phyloP scores from a whole-genome alignment of 2,329 filamentous ascomycete species.

The Aspergillus puulaauensis region DNA sequence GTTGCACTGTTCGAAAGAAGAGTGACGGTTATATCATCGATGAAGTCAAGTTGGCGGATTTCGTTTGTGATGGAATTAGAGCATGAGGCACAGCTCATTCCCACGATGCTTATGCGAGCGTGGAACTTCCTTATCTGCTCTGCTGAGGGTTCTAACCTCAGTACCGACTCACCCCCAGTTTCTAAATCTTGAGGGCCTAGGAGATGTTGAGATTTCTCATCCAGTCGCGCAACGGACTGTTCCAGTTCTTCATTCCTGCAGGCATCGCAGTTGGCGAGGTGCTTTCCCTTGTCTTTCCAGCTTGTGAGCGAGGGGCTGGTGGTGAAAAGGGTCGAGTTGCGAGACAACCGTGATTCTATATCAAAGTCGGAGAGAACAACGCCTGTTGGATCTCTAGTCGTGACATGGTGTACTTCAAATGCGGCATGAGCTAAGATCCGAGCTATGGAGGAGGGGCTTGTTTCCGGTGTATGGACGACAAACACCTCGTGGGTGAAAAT shows the following conservation, averaged over 20 bases:
- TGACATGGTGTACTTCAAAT: conserved; percentile 48
- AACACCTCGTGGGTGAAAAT: conserved; percentile 46
- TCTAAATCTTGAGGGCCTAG: neutral
- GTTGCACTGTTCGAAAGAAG: conserved; percentile 67
- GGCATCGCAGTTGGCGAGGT: conserved; percentile 53
- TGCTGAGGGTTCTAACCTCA: neutral
- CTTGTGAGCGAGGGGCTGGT: conserved; percentile 19
- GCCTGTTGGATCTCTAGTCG: conserved; percentile 37
- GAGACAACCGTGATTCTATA: conserved; percentile 31
- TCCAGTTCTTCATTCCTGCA: conserved; percentile 45
- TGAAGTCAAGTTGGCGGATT: conserved; percentile 58
- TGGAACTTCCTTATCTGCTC: conserved; percentile 18
- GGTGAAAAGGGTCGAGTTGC: conserved; percentile 24
- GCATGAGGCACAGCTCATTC: conserved; percentile 74
- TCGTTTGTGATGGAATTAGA: conserved; percentile 62
- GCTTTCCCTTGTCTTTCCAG: conserved; percentile 31
- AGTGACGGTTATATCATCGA: conserved; percentile 61
- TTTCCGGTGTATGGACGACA: conserved; percentile 36
- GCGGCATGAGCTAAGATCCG: conserved; percentile 43
- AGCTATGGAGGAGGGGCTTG: conserved; percentile 35
- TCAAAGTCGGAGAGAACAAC: conserved; percentile 35
- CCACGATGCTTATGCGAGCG: conserved; percentile 55
- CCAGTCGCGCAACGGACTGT: conserved; percentile 12
- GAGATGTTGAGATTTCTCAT: conserved; percentile 4
- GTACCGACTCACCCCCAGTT: conserved; percentile 1